Base-by-base conservation (phyloP, 2,329 filamentous ascomycete species). In the Plenodomus tracheiphilus region DNA sequence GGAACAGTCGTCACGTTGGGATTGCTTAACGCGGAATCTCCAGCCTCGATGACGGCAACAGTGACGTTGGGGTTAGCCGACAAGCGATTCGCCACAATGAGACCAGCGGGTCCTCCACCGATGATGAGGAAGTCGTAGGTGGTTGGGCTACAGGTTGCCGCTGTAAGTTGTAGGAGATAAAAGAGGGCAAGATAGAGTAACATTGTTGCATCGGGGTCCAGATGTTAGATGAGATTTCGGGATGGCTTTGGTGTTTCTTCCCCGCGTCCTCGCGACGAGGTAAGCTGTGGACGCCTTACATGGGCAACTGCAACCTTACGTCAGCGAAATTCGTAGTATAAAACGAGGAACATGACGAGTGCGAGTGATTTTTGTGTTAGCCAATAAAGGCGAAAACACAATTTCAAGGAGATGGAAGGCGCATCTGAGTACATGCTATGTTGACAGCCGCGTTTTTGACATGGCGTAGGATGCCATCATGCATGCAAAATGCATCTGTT, bases 21-120 rank as follows among this genome's bases (percentile, higher is more conserved):
- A 34, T 71, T 70, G 45, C 55, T 50, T 44, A 55, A 64, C 9
- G 62, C 66, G 2, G 59, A 61, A 40, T 54, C 65, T 32, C 70
- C 69, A 18, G 69, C 70, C 58, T 72, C 69, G 39, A 72, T 58
- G 2, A 71, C 54, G 0, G 67, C 68, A 20, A 72, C 62, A 1
- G 52, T 57, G 10, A 51, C 43, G 13, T 44, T 47, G 17, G 59
- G 54, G 32, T 66, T 41, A 15, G 58, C 54, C 9, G 66, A 63
- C 16, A 71, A 53, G 16, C 59, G 61, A 34, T 65, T 62, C 2
- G 68, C 69, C 2, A 70, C 28, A 1, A 68, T 41, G n/a, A 71
- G 58, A 9, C 69, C 68, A n/a, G 66, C 66, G 13, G 62, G 58
- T 2, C 69, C 69, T 13, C 61, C 68, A 5, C 69, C 69, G 1